Evolutionary conservation across 306 rosid genomes (phyloP), one percentile per base, ranked within the genome.

Genomic region (Hylodesmum podocarpum): DNA sequence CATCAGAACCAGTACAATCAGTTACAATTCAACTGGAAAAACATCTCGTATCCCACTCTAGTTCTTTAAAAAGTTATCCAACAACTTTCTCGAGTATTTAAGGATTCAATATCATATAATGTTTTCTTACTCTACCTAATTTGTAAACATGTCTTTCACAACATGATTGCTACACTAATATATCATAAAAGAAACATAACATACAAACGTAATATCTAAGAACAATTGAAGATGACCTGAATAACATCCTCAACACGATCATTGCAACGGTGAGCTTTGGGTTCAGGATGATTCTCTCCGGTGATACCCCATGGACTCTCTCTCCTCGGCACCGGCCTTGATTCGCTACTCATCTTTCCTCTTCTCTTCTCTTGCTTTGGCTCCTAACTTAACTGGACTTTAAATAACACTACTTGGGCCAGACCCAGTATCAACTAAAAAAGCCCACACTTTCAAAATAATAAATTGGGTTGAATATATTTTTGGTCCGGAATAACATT

Each of bases 291-390:
- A 1, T 88, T 84, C 6, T 89, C 97, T 65, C 90, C 94, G 3
- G 96, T 86, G 8, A 73, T 15, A 4, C 98, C 98, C 97, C 98
- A 95, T 55, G 98, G 97, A 69, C 97, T 92, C 81, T 95, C 97
- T 84, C 97, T 85, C 74, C 98, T 84, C 16, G 91, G 96, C 41
- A 95, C 96, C 1, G 98, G 96, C 58, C 98, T 87, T 29, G 89
- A 15, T 6, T 65, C 85, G 88, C 93, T 14, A 70, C 91, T 84
- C 97, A 87, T 86, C 82, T 74, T 85, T 46, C 7, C 61, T 83
- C 25, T 65, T 64, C 22, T 25, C 61, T 8, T 50, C 37, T 8
- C 10, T 9, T 15, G 12, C 29, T 40, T 69, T 11, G 8, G 10
- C 44, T 46, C 62, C 8, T 8, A 19, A 33, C 71, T 8, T 25